Percentiles rank a stretch among this genome's conserved stretches.
phyloP scores from a whole-genome alignment of 1,284 basidiomycete genomes.

The Pyrrhoderma noxium region DNA sequence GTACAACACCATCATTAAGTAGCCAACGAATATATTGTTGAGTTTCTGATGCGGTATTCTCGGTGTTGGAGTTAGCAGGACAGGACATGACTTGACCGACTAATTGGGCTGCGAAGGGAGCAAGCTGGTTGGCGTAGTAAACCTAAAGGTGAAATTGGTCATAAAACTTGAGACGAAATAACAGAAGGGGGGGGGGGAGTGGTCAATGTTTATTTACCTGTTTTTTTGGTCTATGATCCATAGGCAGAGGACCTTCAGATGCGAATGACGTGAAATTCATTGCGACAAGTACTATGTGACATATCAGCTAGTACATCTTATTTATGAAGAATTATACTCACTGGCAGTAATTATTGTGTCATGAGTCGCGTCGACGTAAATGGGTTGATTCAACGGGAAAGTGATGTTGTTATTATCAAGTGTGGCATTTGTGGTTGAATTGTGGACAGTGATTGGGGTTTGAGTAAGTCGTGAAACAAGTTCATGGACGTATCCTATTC shows the following conservation, averaged over 20 bases:
- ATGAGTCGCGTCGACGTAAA: conserved; percentile 79
- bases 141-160: conserved; percentile 26
- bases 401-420: conserved; percentile 56
- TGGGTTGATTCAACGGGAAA: conserved; percentile 62
- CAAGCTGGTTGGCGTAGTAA: conserved; percentile 38
- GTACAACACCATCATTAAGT: conserved; percentile 54
- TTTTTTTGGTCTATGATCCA: conserved; percentile 48
- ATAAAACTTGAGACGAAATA: neutral
- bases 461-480: conserved; percentile 72
- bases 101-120: conserved; percentile 50
- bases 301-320: too few species aligned
- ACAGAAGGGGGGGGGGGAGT: neutral
- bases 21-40: conserved; percentile 47
- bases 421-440: conserved; percentile 69
- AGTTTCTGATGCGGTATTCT: conserved; percentile 5
- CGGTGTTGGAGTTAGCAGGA: conserved; percentile 26
- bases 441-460: conserved; percentile 52
- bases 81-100: conserved; percentile 58
- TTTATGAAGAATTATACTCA: conserved; percentile 22
- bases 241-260: conserved; percentile 46
- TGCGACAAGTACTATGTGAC: conserved; percentile 40
- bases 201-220: conserved; percentile 28
- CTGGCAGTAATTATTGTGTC: conserved; percentile 44
- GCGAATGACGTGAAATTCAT: conserved; percentile 58
- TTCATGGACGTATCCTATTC: conserved; percentile 80